Evolutionary conservation across 75 land plant species (phyloP).

Genomic region (Selaginella tamariscina): DNA sequence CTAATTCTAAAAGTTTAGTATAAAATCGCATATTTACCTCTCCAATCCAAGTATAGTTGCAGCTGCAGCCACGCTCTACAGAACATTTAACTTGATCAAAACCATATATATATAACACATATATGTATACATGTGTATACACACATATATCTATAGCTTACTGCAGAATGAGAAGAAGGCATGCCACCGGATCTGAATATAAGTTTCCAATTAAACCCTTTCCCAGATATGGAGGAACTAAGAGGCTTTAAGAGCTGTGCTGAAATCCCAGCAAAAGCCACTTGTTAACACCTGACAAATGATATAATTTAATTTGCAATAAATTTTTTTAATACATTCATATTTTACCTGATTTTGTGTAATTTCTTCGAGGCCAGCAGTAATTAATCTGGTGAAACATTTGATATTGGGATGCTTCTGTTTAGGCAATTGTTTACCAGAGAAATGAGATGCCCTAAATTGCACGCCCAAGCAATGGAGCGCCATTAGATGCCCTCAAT

Average conservation of each 20-base stretch:
- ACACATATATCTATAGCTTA: too few species aligned
- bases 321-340: not conserved
- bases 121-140: too few species aligned
- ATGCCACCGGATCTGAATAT: slow-evolving; percentile 62
- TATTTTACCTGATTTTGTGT: not conserved
- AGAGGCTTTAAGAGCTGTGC: slow-evolving; percentile 79
- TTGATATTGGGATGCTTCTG: too few species aligned
- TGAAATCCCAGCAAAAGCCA: slow-evolving; percentile 34
- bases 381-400: too few species aligned
- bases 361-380: not conserved
- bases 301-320: not conserved
- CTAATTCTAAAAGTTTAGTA: not conserved
- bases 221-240: slow-evolving; percentile 41
- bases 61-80: slow-evolving; percentile 58
- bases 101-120: too few species aligned
- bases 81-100: too few species aligned
- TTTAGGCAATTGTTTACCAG: too few species aligned
- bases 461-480: too few species aligned
- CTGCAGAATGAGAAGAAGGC: slow-evolving; percentile 94
- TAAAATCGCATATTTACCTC: slow-evolving; percentile 53
- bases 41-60: slow-evolving; percentile 73
- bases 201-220: slow-evolving; percentile 41
- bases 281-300: slow-evolving; percentile 47
- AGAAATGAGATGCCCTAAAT: too few species aligned
- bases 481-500: too few species aligned